These are phyloP conservation scores for Solanum etuberosum DNA, from an alignment of 257 asterid species.

Conservation along the genomic window DNA sequence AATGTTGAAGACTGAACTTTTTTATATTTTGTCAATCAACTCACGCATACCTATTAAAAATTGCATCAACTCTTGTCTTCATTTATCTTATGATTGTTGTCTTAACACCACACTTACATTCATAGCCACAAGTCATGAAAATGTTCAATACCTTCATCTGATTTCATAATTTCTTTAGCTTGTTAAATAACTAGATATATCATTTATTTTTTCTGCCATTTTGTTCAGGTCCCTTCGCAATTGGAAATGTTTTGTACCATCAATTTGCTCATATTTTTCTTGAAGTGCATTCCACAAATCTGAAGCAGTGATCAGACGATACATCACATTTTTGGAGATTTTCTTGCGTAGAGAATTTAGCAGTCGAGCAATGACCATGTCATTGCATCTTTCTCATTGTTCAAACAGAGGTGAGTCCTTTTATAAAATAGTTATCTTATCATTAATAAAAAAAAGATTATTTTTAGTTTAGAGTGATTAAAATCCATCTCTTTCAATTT, in stretches of 20 bases:
- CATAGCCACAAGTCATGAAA: background rate
- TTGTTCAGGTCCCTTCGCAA: background rate
- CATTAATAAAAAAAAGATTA: too few species aligned
- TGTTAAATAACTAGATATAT: too few species aligned
- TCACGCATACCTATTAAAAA: background rate
- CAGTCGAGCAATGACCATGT: background rate
- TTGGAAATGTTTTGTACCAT: background rate
- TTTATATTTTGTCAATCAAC: background rate
- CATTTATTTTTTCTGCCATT: too few species aligned
- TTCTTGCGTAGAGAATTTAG: background rate
- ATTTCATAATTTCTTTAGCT: background rate
- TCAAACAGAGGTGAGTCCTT: background rate
- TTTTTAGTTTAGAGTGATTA: background rate
- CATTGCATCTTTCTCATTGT: background rate
- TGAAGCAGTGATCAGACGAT: background rate
- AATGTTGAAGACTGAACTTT: too few species aligned
- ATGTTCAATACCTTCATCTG: background rate
- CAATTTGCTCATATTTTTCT: too few species aligned
- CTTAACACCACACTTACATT: background rate
- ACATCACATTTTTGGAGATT: background rate
- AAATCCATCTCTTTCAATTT: too few species aligned
- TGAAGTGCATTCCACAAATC: too few species aligned
- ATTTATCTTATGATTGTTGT: background rate
- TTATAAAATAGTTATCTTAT: background rate
- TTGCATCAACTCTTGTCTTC: background rate